Base-by-base conservation (phyloP, 1,284 basidiomycete species). In the Marasmius sp. region DNA sequence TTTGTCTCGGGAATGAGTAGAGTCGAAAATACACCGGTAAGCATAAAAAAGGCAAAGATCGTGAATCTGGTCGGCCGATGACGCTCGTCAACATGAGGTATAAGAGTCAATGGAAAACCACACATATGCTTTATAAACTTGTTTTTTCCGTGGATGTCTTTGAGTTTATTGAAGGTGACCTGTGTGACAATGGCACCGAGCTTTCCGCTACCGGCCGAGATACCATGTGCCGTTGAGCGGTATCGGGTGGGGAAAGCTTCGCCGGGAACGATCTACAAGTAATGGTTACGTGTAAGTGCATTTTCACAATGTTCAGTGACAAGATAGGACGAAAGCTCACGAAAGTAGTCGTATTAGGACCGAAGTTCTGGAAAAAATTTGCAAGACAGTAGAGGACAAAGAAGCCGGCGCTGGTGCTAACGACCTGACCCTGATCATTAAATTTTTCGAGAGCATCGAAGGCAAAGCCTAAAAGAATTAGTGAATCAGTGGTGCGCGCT, bases 221-320 rank as follows among this genome's bases (percentile, higher is more conserved):
- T 93, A 74, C 93, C 93, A 74, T 94, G 92, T 2, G 85, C 89
- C 5, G 92, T 93, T 0, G 90, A 91, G 56, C 92, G 84, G 77
- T 93, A 93, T 50, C 93, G 87, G 3, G 93, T 95, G 1, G 93
- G 93, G 87, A 94, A 95, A 33, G 81, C 85, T 74, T 95, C 92
- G 60, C 91, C 92, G 8, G 94, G 93, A 38, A 95, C 81, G 67
- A 94, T 71, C 73, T 88, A 95, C 3, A 92, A 95, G 27, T 27
- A 27, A 27, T 0, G 92, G 94, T 0, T 86, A 85, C 75, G 16
- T 47, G n/a, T 18, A n/a, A 18, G 9, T 8, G 94, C 7, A 18
- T 14, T 7, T 6, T 14, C 18, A 6, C 1, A 16, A 43, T 5
- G 37, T 14, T 8, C 14, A 0, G 93, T 89, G 0, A 57, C 5